Evolutionary conservation across 305 asterid genomes (phyloP).

Genomic region (Euphrasia arctica): DNA sequence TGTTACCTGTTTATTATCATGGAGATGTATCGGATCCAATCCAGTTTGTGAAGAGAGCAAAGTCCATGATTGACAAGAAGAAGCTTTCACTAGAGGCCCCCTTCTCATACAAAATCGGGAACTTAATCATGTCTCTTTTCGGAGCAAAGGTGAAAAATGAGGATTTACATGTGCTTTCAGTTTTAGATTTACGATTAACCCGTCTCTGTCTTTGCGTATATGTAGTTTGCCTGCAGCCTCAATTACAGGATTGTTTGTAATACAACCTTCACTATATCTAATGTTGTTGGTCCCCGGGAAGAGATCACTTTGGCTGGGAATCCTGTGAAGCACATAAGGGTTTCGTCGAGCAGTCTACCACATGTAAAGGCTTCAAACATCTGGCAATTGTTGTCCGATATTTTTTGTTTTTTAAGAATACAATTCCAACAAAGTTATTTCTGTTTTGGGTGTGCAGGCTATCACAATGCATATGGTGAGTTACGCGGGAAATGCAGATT

Average conservation of each 20-base stretch:
- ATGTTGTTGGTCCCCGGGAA: conserved; percentile 69
- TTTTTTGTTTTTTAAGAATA: too few species aligned
- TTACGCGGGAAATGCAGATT: conserved; percentile 72
- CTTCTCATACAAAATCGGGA: conserved; percentile 51
- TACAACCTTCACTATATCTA: conserved; percentile 69
- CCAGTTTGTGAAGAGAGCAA: conserved; percentile 54
- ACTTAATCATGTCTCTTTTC: conserved; percentile 34
- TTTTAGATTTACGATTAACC: too few species aligned
- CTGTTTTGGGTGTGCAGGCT: conserved; percentile 40
- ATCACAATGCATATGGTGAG: conserved; percentile 87
- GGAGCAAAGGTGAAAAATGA: conserved; percentile 59
- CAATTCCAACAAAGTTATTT: too few species aligned
- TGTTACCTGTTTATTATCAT: conserved; percentile 58
- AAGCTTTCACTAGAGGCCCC: conserved; percentile 67
- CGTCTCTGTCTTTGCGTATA: too few species aligned
- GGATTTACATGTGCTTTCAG: too few species aligned
- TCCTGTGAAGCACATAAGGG: conserved; percentile 51
- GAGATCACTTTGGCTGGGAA: conserved; percentile 57
- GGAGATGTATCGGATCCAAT: conserved; percentile 44
- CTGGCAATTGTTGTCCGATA: too few species aligned
- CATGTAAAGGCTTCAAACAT: conserved; percentile 45
- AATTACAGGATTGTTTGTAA: conserved; percentile 62
- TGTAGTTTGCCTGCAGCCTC: conserved; percentile 48
- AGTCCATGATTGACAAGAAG: conserved; percentile 73
- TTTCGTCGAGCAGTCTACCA: conserved; percentile 49